Base-by-base conservation (phyloP, 352 stramenopile genomes). In the Plasmopara viticola region DNA sequence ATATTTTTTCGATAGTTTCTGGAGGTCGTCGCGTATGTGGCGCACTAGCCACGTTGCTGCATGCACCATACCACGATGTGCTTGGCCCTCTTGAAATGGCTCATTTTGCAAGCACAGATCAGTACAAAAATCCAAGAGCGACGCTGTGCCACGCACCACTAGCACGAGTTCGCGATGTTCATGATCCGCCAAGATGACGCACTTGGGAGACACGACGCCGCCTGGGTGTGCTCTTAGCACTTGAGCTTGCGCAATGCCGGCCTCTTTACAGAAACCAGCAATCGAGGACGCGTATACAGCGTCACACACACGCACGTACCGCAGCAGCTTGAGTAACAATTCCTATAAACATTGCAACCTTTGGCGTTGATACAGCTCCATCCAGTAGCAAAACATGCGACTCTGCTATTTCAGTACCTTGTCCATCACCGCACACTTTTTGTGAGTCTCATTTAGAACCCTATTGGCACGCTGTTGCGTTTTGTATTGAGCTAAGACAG, bases 31-130 rank as follows among this genome's bases (percentile, higher is more conserved):
- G n/a, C 66, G 56, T 14, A 90, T 48, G 15, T 86, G 71, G 13
- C 61, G 61, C 33, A 86, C 74, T 9, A 93, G 70, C 82, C 78
- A 90, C 17, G 70, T 67, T 5, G 82, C 68, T 4, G 82, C 75
- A 37, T 90, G 82, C 12, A 88, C 79, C 61, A 93, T 93, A 13
- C 82, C 82, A n/a, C 82, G 78, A 55, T 93, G 82, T 9, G 74
- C 82, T 52, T 93, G 74, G 4, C 82, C 82, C 29, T 62, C 35
- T 14, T 62, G 62, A 30, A 93, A 90, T 3, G 79, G 67, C 55
- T 90, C 82, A 53, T 87, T 88, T 41, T 84, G 62, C 39, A 93
- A 68, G 51, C 78, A 89, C 38, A 93, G 44, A 35, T 93, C 82
- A 1, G 80, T 93, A 51, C 74, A 87, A 47, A 93, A 93, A 56